A percentile compares a stretch with the other conserved stretches of the same genome.
Conservation (phyloP, 371 early-diverging fungal species). For the Actinomucor elegans region DNA sequence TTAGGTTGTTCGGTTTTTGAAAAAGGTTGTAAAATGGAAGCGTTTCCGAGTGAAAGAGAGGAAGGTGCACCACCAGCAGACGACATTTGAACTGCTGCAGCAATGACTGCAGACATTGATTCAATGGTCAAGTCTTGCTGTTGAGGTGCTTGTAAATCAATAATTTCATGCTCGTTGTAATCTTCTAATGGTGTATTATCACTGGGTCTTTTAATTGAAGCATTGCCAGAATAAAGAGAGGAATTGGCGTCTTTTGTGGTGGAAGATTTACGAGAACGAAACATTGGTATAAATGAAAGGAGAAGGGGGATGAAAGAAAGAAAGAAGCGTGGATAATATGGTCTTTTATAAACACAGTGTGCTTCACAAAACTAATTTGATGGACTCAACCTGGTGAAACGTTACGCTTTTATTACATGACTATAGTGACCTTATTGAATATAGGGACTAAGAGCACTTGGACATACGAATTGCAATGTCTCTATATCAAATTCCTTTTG, state of each 20-base stretch:
- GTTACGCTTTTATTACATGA: slow-evolving; percentile 8
- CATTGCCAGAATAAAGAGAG: slow-evolving; percentile 33
- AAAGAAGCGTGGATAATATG: slow-evolving; percentile 1
- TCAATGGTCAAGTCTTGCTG: slow-evolving; percentile 33
- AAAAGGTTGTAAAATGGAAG: slow-evolving; percentile 39
- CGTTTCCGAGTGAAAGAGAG: slow-evolving; percentile 42
- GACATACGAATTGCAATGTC: slow-evolving; percentile 44
- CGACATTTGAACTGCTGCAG: slow-evolving; percentile 48
- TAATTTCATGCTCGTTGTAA: slow-evolving; percentile 9
- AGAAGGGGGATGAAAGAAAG: not conserved
- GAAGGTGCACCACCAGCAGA: slow-evolving; percentile 25
- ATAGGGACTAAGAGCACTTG: slow-evolving; percentile 51
- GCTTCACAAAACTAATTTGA: slow-evolving; percentile 17
- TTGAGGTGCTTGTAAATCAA: slow-evolving; percentile 15
- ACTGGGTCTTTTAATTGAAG: slow-evolving; percentile 28
- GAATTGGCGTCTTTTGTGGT: slow-evolving; percentile 4
- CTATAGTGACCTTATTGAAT: slow-evolving; percentile 32
- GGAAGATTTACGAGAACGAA: slow-evolving; percentile 17
- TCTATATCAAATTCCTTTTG: slow-evolving; percentile 30
- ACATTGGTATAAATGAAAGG: slow-evolving; percentile 16
- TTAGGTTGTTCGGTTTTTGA: slow-evolving; percentile 1
- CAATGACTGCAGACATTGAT: slow-evolving; percentile 48
- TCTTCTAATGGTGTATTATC: not conserved
- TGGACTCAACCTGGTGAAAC: slow-evolving; percentile 11
- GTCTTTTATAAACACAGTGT: not conserved